These are phyloP conservation scores for Cryphonectria parasitica DNA, from an alignment of 2,329 filamentous ascomycete genomes.

Conservation along the genomic window DNA sequence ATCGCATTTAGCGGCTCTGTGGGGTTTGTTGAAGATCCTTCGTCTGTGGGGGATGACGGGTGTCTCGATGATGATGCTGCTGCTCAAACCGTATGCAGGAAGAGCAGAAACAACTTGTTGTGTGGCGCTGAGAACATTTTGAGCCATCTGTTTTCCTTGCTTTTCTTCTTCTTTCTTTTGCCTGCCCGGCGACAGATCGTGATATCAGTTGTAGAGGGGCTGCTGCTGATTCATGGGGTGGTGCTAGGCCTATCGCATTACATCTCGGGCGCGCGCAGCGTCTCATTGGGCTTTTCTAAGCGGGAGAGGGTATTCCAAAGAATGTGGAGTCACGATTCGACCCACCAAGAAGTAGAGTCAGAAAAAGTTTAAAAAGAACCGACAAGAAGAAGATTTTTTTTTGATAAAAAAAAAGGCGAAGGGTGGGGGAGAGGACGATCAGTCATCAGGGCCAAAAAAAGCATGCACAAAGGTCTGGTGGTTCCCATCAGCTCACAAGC, in stretches of 20 bases:
- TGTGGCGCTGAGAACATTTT: conserved; percentile 1
- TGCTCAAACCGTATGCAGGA: not conserved
- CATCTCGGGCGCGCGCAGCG: not conserved
- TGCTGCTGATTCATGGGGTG: not conserved
- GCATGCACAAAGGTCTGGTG: not conserved
- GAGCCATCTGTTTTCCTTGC: not conserved
- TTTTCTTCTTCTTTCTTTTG: not conserved
- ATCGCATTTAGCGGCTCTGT: not conserved
- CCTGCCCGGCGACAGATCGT: not conserved
- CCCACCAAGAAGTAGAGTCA: not conserved
- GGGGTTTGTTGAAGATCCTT: not conserved
- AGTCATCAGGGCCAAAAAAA: not conserved
- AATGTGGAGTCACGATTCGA: not conserved
- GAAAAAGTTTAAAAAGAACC: not conserved
- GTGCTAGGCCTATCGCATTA: not conserved
- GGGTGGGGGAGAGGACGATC: not conserved
- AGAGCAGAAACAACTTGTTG: not conserved
- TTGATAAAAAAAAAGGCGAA: not conserved
- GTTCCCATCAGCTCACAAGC: not conserved
- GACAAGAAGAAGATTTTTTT: not conserved
- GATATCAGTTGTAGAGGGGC: not conserved
- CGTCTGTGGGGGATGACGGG: not conserved
- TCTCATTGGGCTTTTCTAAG: not conserved
- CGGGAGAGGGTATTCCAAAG: not conserved
- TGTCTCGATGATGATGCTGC: not conserved